Evolutionary conservation across 306 rosid species (phyloP), one percentile per base, ranked within the genome.

Genomic region (Albizia julibrissin): DNA sequence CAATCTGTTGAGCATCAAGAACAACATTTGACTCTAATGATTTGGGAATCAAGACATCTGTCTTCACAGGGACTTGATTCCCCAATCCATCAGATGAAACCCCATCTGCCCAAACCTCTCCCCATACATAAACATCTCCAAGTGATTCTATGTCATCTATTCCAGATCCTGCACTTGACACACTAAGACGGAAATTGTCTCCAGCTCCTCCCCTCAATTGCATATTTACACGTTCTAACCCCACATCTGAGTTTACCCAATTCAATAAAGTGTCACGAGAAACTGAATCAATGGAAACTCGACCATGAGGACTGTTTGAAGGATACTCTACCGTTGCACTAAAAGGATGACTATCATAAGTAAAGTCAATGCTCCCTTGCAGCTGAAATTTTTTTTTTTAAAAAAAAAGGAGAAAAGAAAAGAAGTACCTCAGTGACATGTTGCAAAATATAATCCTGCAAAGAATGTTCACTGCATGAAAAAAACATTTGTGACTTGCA

Each of bases 111-210:
- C 94, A 93, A 79, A 96, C 80, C 87, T 88, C 94, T 81, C 99
- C 99, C 99, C 98, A 96, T 16, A 96, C 67, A 59, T 82, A 96
- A 86, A 94, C 97, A 81, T 96, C 99, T 27, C 99, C 99, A 22
- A 96, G 84, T 33, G 98, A 93, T 80, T 96, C 99, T 69, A 96
- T 92, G 84, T 96, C 99, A 89, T 96, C 98, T 16, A 85, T 87
- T 75, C 94, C 98, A 40, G 98, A 93, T 83, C 86, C 94, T 79
- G 87, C 91, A 85, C 97, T 94, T 61, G 98, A 96, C 80, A 92
- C 92, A 78, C 99, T 96, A 78, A 89, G 47, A 40, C 99, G 97
- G 47, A 91, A 88, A 85, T 90, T 92, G 82, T 96, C 99, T 85
- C 89, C 97, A 69, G 88, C 12, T 81, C 94, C 92, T 66, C 90